Base-by-base conservation (phyloP, 2,329 filamentous ascomycete genomes). In the Botryosphaeria agaves region DNA sequence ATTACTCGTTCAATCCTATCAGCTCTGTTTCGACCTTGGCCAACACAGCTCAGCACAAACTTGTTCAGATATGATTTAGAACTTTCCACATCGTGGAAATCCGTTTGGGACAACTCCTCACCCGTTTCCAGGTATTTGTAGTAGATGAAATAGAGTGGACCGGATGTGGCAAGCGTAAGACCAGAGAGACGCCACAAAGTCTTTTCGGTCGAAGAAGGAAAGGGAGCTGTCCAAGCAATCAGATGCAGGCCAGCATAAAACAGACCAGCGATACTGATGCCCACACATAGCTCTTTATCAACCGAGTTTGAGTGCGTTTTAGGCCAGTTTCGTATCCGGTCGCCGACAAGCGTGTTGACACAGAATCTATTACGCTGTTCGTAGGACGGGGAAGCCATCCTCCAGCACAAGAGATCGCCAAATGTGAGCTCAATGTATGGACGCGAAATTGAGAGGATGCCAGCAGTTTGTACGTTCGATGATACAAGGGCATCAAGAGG, bases 181-280 rank as follows among this genome's bases (percentile, higher is more conserved):
- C 36, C 33, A 3, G 41, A 37, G 1, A 38, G n/a, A 1, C 31
- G 30, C 42, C 42, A 46, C 2, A 40, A 15, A 23, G 35, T 27
- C 8, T 18, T 26, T 23, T 44, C 29, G 0, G 28, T n/a, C 1
- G 2, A 5, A 2, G 32, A 35, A 1, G 28, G 18, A 16, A 46
- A 45, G 2, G 39, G 39, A 1, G 39, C 45, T 26, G 40, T 34
- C 45, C 43, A 46, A 4, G 41, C 41, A 8, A 39, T 15, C 3
- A 42, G 23, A 25, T 47, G 44, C 9, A 45, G 24, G 5, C 32
- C 32, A 2, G 41, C 42, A 28, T 43, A 41, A 11, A 32, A 11
- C 12, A 35, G 14, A 4, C 29, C 30, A 6, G 37, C 34, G n/a
- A 37, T 9, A 20, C 16, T 31, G 14, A 35, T 20, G 17, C 28